Evolutionary conservation across 768 basidiomycete genomes (phyloP), one percentile per base, ranked within the genome.

Genomic region (Trametopsis cervina): DNA sequence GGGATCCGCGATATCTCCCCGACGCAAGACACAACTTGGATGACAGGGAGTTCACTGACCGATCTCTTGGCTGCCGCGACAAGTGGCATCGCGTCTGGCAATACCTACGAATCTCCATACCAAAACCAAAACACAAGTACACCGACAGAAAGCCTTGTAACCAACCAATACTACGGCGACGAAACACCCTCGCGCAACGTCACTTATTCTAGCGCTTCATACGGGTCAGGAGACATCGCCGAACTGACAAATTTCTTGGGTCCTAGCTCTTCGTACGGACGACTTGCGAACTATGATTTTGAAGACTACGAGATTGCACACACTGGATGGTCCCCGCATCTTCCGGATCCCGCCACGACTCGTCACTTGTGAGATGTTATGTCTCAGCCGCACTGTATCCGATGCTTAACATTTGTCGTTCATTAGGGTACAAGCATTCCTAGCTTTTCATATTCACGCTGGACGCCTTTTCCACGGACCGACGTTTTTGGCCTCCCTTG

Each of bases 361-460:
- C 73, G 75, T 36, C 84, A 87, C 58, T 63, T 89, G 83, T 84
- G 54, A 57, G 80, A n/a, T n/a, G n/a, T n/a, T n/a, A n/a, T n/a
- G n/a, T n/a, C n/a, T 63, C 18, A 22, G 10, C 20, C 11, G 6
- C 27, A n/a, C 7, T 36, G 35, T 36, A n/a, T 37, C n/a, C n/a
- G n/a, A n/a, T n/a, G n/a, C n/a, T n/a, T n/a, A n/a, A n/a, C n/a
- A n/a, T n/a, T 37, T n/a, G 17, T 21, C 15, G 12, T 21, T 43
- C 25, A 37, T 26, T 49, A 86, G 84, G 39, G 77, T 89, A 44
- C 85, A 89, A 26, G 78, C 79, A 2, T 94, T 91, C 66, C 92
- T 92, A 63, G 69, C 73, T 10, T 84, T 80, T 57, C 83, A 87
- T 41, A 88, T 87, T 11, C 81, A 86, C 54, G 80, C 85, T 2